Evolutionary conservation across 1,284 basidiomycete genomes (phyloP).

Genomic region (Ustilago nuda): DNA sequence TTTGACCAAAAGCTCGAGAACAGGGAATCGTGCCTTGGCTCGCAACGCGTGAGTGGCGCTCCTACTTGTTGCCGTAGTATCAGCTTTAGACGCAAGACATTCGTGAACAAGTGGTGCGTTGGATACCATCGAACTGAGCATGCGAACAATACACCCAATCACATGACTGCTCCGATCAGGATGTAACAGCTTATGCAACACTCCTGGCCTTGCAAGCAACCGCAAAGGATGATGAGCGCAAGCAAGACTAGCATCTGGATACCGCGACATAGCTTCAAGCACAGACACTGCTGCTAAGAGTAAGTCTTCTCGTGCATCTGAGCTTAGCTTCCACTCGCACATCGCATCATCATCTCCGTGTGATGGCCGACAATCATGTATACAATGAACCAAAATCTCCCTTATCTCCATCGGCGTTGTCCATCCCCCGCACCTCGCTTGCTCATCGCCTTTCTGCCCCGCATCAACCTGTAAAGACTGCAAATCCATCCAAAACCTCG

Average conservation of each 20-base stretch:
- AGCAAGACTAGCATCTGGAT: conserved; percentile 11
- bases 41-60: conserved; percentile 8
- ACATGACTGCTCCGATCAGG: conserved; percentile 27
- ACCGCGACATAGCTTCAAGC: conserved; percentile 31
- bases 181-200: conserved; percentile 40
- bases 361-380: conserved; percentile 29
- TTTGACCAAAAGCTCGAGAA: conserved; percentile 56
- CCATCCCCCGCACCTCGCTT: conserved; percentile 6
- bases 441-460: conserved; percentile 5
- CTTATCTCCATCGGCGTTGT: conserved; percentile 32
- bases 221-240: conserved; percentile 24
- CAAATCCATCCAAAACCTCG: conserved; percentile 39
- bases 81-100: conserved; percentile 32
- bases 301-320: conserved; percentile 34
- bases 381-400: conserved; percentile 41
- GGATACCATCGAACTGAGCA: conserved; percentile 29
- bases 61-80: not conserved
- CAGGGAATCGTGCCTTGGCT: conserved; percentile 44
- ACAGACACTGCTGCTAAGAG: conserved; percentile 28
- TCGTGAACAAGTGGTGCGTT: conserved; percentile 43
- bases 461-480: conserved; percentile 30
- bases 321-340: conserved; percentile 16
- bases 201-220: conserved; percentile 26
- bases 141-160: conserved; percentile 25
- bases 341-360: not conserved